Percentiles rank a stretch among this genome's conserved stretches.
These are phyloP conservation scores for Nasturtium officinale DNA, from an alignment of 345 rosid species.

Conservation along the genomic window DNA sequence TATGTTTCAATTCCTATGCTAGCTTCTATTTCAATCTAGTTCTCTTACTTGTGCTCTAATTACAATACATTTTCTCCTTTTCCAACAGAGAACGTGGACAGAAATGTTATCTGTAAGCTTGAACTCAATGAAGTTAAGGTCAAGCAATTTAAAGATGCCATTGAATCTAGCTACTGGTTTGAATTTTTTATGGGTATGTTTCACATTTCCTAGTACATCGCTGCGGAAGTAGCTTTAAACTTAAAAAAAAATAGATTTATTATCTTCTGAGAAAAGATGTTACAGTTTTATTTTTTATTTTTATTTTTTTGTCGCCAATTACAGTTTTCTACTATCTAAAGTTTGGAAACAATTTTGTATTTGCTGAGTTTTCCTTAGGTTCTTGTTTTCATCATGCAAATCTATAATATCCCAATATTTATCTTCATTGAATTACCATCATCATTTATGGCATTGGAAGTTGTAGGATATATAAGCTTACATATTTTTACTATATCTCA, in stretches of 20 bases:
- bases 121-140: conserved; percentile 70
- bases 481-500: background rate
- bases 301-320: too few relatives aligned
- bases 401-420: background rate
- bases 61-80: background rate
- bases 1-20: conserved; percentile 43
- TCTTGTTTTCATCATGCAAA: conserved; percentile 3
- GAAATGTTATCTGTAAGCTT: conserved; percentile 58
- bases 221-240: conserved; percentile 7
- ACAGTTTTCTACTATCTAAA: background rate
- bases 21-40: conserved; percentile 3
- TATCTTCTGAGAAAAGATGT: background rate
- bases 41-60: conserved; percentile 9
- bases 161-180: conserved; percentile 89
- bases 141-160: conserved; percentile 82
- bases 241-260: background rate
- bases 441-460: conserved; percentile 10
- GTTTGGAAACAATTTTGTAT: background rate
- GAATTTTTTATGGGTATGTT: conserved; percentile 75
- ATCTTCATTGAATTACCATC: conserved; percentile 2
- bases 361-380: conserved; percentile 1
- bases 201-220: conserved; percentile 11
- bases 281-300: too few relatives aligned
- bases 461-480: background rate
- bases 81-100: conserved; percentile 68